phyloP scores from a whole-genome alignment of 805 yeast genomes.

The Wilhelminamyces savonicus region DNA sequence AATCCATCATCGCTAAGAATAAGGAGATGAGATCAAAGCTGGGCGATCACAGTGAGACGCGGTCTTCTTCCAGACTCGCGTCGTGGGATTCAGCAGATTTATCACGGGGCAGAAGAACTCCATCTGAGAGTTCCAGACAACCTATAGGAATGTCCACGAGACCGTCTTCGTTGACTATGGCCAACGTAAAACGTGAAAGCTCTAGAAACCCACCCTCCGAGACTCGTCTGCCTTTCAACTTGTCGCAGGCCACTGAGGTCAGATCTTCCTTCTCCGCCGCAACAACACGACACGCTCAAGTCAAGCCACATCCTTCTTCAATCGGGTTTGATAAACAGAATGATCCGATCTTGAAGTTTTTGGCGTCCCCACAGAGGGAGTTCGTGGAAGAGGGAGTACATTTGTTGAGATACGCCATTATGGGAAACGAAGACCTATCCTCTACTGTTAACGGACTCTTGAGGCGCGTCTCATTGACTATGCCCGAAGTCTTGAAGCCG shows the following conservation, averaged over 20 bases:
- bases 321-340: slow-evolving; percentile 17
- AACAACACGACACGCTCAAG: too few relatives aligned
- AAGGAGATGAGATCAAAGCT: slow-evolving; percentile 26
- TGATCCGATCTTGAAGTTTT: slow-evolving; percentile 32
- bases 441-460: slow-evolving; percentile 15
- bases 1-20: slow-evolving; percentile 39
- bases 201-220: too few relatives aligned
- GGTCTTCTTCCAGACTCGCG: slow-evolving; percentile 14
- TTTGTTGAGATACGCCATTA: slow-evolving; percentile 31
- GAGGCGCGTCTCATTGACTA: slow-evolving; percentile 19
- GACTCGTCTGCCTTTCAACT: too few relatives aligned
- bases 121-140: too few relatives aligned
- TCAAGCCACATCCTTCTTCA: too few relatives aligned
- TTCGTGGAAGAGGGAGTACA: slow-evolving; percentile 30
- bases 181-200: too few relatives aligned
- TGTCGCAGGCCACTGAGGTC: too few relatives aligned
- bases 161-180: too few relatives aligned
- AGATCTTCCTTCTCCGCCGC: too few relatives aligned
- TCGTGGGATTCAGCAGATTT: slow-evolving; percentile 2
- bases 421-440: slow-evolving; percentile 29
- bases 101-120: too few relatives aligned
- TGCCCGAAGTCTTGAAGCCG: slow-evolving; percentile 26
- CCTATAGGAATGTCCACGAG: too few relatives aligned
- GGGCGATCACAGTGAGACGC: slow-evolving; percentile 11
- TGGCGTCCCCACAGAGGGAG: slow-evolving; percentile 25